Base-by-base conservation (phyloP, 2,329 filamentous ascomycete species). In the Fusarium fracticaudum region DNA sequence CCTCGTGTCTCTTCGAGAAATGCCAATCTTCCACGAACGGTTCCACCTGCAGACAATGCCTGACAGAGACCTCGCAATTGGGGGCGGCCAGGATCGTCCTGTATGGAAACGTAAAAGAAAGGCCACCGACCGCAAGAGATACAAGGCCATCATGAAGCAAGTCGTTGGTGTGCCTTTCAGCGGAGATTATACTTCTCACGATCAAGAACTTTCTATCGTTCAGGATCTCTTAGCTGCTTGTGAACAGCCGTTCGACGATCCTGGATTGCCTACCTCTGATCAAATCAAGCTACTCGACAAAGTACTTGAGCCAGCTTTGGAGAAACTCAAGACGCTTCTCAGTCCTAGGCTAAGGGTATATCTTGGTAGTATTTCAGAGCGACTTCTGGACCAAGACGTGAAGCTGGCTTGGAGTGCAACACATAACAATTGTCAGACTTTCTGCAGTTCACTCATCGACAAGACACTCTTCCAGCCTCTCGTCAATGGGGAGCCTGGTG, bases 91-190 rank as follows among this genome's bases (percentile, higher is more conserved):
- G 29, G 63, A 71, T 29, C 73, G 73, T 44, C 43, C 24, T 9
- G 38, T 64, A 31, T 76, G 47, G 71, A 67, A 44, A 31, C 73
- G 73, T 7, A 74, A 69, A 31, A 51, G 71, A 13, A 58, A 63
- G 33, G 45, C 11, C 20, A 51, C 15, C 6, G 24, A 24, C 3
- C 73, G 59, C 5, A 83, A 83, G 66, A 78, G 81, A 41, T 82
- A 81, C 76, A 83, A 83, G 47, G 79, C 78, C 37, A 73, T 84
- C 50, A 80, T 84, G 80, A 85, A 85, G 63, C 83, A 85, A 69
- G 79, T 85, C 13, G 79, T 83, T 10, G 84, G 84, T 0, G 77
- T 74, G 0, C 78, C 82, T 9, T 85, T 85, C 57, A 78, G 73
- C 7, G 79, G 80, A 48, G 78, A 71, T 8, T 74, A 80, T 10